Conservation (phyloP, 805 yeast genomes). For the Myxozyma vanderwaltii region DNA sequence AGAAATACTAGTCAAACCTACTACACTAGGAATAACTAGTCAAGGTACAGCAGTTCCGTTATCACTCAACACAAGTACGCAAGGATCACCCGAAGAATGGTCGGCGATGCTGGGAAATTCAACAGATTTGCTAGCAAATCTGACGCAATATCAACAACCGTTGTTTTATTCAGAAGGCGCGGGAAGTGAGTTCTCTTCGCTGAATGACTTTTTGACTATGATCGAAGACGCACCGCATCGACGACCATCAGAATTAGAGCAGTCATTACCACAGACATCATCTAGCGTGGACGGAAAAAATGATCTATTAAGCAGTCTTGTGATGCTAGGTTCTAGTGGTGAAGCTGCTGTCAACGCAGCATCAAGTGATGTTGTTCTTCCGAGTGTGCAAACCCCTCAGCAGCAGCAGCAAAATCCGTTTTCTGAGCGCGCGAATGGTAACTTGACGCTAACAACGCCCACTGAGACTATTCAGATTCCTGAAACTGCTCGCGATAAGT, state of each 20-base stretch:
- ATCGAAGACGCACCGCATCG: conserved; percentile 65
- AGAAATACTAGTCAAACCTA: background rate
- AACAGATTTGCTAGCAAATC: conserved; percentile 14
- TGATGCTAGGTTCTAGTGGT: background rate
- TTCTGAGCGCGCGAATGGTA: conserved; percentile 23
- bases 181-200: conserved; percentile 86
- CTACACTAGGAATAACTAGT: conserved; percentile 17
- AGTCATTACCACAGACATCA: background rate
- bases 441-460: conserved; percentile 25
- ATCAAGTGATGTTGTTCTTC: background rate
- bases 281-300: background rate
- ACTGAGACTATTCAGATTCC: conserved; percentile 16
- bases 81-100: conserved; percentile 21
- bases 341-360: background rate
- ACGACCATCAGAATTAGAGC: background rate
- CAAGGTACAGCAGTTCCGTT: conserved; percentile 24
- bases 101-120: conserved; percentile 14
- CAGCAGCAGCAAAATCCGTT: conserved; percentile 8
- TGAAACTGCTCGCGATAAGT: conserved; percentile 87
- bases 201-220: conserved; percentile 86
- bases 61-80: background rate
- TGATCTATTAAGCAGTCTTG: background rate
- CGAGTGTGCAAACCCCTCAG: background rate
- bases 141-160: conserved; percentile 48
- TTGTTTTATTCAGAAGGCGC: conserved; percentile 79